These are phyloP conservation scores for Thraustochytrium sp. DNA, from an alignment of 352 stramenopile species.

Conservation along the genomic window DNA sequence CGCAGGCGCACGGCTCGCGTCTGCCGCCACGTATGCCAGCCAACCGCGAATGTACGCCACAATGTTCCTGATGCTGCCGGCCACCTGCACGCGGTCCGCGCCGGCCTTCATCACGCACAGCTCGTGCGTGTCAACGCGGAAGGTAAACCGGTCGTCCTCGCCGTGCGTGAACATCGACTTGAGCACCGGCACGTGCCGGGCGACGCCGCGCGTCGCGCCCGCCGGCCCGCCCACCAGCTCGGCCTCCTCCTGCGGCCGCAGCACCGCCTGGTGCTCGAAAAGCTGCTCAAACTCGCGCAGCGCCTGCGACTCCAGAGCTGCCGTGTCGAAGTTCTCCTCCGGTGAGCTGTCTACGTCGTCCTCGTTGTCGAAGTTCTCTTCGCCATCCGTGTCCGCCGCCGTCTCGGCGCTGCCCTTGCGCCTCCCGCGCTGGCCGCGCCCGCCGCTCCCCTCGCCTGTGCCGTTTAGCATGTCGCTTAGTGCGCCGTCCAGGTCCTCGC, in stretches of 20 bases:
- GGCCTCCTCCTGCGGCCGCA: too few relatives aligned
- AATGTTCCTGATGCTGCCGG: not conserved
- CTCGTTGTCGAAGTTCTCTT: too few relatives aligned
- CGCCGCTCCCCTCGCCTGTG: too few relatives aligned
- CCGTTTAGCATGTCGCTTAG: too few relatives aligned
- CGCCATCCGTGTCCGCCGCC: too few relatives aligned
- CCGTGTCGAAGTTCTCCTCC: not conserved
- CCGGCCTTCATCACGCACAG: not conserved
- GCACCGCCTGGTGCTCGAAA: too few relatives aligned
- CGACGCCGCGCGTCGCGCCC: too few relatives aligned
- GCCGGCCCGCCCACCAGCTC: too few relatives aligned
- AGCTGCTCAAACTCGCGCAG: not conserved
- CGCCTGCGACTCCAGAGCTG: not conserved
- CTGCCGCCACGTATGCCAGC: not conserved
- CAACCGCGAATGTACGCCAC: slow-evolving; percentile 7
- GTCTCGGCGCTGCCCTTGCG: too few relatives aligned
- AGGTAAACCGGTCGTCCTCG: not conserved
- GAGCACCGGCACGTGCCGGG: not conserved
- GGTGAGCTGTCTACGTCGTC: not conserved
- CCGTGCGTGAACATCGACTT: not conserved
- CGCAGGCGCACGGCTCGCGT: too few relatives aligned
- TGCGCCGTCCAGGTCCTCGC: too few relatives aligned
- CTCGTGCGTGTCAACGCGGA: slow-evolving; percentile 13
- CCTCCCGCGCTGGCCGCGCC: too few relatives aligned
- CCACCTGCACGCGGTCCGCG: slow-evolving; percentile 6